Evolutionary conservation across 441 rosid genomes (phyloP), one percentile per base, ranked within the genome.

Genomic region (Euphorbia corollata): DNA sequence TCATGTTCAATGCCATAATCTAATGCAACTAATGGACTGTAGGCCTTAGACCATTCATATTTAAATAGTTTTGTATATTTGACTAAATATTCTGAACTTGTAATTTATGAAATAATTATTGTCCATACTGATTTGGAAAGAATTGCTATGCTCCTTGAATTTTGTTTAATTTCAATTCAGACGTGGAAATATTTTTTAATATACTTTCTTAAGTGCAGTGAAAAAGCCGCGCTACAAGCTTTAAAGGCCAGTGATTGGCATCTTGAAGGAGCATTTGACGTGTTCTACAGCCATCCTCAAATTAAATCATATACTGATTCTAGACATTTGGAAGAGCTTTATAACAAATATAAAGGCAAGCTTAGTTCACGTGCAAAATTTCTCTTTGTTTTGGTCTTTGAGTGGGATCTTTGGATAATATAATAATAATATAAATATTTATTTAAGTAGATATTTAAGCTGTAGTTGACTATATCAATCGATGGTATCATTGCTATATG

Each of bases 311-410:
- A 68, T 59, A 82, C 93, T 57, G 97, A 93, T 82, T 73, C 85
- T 23, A 86, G 87, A 81, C 88, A 86, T 79, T 78, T 91, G 84
- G 99, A 93, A 81, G 96, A 89, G 86, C 90, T 93, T 74, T 93
- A 89, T 77, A 82, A 84, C 68, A 86, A 85, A 87, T 93, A 91
- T 69, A 91, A 87, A 91, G 99, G 99, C 80, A 77, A 71, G 78
- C 59, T 69, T 8, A 50, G 48, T 23, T n/a, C 51, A 58, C 55
- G 34, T 13, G 60, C 8, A 8, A 3, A 27, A 50, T 41, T 66
- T 15, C 22, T 15, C 22, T 18, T 59, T 36, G 24, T 23, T 5
- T 59, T 41, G 62, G 58, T 41, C 64, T 57, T 60, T 11, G 45
- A 58, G 19, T 64, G 24, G 20, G 9, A 32, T 36, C 22, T 56